Evolutionary conservation across 768 basidiomycete genomes (phyloP), one percentile per base, ranked within the genome.

Genomic region (Mycena crocata): DNA sequence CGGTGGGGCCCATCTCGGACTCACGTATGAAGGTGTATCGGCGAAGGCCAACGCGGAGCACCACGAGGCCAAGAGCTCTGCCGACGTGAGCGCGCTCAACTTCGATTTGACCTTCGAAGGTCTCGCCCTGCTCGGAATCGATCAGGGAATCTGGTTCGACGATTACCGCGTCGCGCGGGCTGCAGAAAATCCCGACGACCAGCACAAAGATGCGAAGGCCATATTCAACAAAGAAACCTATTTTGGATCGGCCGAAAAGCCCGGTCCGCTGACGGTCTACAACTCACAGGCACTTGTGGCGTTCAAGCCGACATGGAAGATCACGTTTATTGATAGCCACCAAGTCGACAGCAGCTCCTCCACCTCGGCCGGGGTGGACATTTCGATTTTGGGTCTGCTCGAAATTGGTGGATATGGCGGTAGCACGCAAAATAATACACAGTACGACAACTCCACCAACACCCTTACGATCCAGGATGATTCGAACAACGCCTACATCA

Each of bases 81-180:
- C 46, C 3, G 46, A 48, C 24, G 34, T 45, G 9, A 46, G 14
- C 21, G 32, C 46, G 24, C 23, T n/a, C 17, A 28, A 8, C 32
- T 59, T 49, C 34, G 10, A 37, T 3, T 24, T 59, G 24, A 37
- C n/a, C 15, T 59, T 59, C 26, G 24, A 2, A 10, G 57, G 45
- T 1, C 57, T 59, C 35, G 57, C 45, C 7, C 46, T 59, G 4
- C 30, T 59, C 15, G 57, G 17, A 2, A 23, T 59, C 46, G 32
- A 35, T 23, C 57, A 49, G 32, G 57, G 57, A 1, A 12, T 45
- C 14, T 59, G 57, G 57, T 59, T 59, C 57, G 57, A 59, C n/a
- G 34, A n/a, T 12, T 59, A 48, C 10, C 45, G 45, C 9, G 31
- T 49, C 2, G 57, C 57, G 23, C 19, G 17, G 1, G 57, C 57